Evolutionary conservation across 2,329 filamentous ascomycete species (phyloP).

Genomic region (Paraphaeosphaeria sporulosa): DNA sequence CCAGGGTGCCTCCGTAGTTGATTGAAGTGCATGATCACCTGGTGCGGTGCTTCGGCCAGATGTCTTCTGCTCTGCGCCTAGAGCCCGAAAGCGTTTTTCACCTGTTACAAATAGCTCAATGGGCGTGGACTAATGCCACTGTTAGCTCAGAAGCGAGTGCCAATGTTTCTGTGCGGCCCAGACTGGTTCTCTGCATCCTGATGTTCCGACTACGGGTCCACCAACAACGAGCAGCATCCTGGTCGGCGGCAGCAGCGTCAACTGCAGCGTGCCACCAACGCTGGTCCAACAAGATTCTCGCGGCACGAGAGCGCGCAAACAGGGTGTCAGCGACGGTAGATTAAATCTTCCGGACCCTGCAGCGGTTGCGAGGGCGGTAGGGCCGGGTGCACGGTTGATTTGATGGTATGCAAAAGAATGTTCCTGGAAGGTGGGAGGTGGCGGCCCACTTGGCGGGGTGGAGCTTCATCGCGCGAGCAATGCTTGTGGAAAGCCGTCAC

Average conservation of each 20-base stretch:
- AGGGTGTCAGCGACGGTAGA: neutral
- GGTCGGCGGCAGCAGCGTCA: constrained; percentile 9
- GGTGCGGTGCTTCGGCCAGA: constrained; percentile 5
- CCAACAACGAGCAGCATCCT: constrained; percentile 2
- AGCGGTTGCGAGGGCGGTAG: constrained; percentile 16
- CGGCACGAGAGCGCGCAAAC: neutral
- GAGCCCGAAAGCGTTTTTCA: neutral
- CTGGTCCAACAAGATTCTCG: neutral
- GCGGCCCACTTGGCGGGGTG: constrained; percentile 8
- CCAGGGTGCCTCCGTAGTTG: constrained; percentile 1
- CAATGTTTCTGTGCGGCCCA: neutral
- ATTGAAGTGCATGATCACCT: constrained; percentile 7
- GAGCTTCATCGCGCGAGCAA: neutral
- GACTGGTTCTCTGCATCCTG: neutral
- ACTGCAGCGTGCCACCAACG: neutral
- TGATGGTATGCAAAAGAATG: neutral
- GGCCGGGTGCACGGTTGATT: neutral
- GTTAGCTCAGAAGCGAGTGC: neutral
- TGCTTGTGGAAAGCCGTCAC: constrained; percentile 15
- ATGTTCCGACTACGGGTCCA: constrained; percentile 1
- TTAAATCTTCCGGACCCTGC: constrained; percentile 15
- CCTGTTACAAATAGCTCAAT: neutral
- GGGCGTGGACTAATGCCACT: neutral
- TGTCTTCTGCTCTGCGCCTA: constrained; percentile 8
- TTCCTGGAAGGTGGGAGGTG: neutral